Evolutionary conservation across 129 eudicot genomes (phyloP).

Genomic region (Lonicera japonica): DNA sequence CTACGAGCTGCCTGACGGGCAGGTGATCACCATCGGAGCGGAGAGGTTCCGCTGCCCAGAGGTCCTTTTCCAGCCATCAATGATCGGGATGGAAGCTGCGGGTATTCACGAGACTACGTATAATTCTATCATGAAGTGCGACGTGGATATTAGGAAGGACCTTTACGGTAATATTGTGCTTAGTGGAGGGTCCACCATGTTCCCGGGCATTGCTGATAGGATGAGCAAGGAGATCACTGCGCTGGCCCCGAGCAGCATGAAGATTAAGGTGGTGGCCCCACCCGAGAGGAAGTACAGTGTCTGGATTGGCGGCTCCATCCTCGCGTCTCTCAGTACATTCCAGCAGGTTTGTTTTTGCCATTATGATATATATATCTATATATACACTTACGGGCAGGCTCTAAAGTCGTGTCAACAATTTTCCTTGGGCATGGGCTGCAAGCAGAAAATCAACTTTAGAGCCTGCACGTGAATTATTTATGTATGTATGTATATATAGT

Average conservation of each 20-base stretch:
- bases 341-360: slow-evolving; percentile 33
- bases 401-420: too few species aligned
- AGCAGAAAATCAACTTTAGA: too few species aligned
- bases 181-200: slow-evolving; percentile 55
- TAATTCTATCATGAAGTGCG: slow-evolving; percentile 50
- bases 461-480: too few species aligned
- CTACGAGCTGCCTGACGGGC: slow-evolving; percentile 50
- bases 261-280: slow-evolving; percentile 56
- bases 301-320: slow-evolving; percentile 57
- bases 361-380: too few species aligned
- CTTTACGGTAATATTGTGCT: slow-evolving; percentile 50
- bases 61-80: slow-evolving; percentile 63
- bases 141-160: slow-evolving; percentile 56
- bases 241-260: slow-evolving; percentile 58
- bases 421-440: too few species aligned
- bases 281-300: slow-evolving; percentile 63
- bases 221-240: slow-evolving; percentile 66
- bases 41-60: slow-evolving; percentile 60
- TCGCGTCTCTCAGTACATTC: slow-evolving; percentile 58
- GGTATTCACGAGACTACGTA: slow-evolving; percentile 51
- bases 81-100: slow-evolving; percentile 55
- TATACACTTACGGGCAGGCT: not conserved
- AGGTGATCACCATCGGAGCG: slow-evolving; percentile 53
- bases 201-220: slow-evolving; percentile 52
- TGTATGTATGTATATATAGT: too few species aligned